Percentiles rank a stretch among this genome's conserved stretches.
Conservation (phyloP, 768 basidiomycete genomes). For the Russula sp. region DNA sequence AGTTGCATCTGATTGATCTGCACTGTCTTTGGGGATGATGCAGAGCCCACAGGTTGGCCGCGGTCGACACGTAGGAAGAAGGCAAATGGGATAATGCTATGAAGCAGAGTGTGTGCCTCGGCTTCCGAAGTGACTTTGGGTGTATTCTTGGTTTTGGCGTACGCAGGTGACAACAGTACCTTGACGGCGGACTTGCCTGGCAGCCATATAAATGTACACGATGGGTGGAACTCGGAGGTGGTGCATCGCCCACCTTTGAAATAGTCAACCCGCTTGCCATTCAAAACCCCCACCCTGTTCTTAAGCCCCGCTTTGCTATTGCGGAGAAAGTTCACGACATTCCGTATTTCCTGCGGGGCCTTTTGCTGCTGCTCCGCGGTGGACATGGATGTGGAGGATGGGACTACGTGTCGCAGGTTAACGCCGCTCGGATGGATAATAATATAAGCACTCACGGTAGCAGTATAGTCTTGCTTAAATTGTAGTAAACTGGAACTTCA, state of each 20-base stretch:
- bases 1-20: constrained; percentile 75
- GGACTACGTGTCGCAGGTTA: constrained; percentile 1
- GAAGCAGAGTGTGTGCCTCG: constrained; percentile 65
- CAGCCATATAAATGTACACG: constrained; percentile 10
- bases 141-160: constrained; percentile 76
- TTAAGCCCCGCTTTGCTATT: constrained; percentile 85
- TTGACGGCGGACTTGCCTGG: constrained; percentile 91
- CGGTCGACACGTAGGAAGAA: constrained; percentile 93
- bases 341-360: constrained; percentile 74
- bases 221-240: constrained; percentile 1
- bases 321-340: constrained; percentile 82
- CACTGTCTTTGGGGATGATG: constrained; percentile 73
- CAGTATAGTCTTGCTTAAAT: neutral
- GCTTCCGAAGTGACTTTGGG: constrained; percentile 68
- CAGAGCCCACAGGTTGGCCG: constrained; percentile 53
- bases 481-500: neutral
- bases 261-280: constrained; percentile 94
- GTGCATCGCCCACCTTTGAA: constrained; percentile 76
- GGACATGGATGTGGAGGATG: constrained; percentile 29
- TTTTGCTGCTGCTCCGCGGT: constrained; percentile 66
- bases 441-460: constrained; percentile 9
- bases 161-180: constrained; percentile 88
- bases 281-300: constrained; percentile 81
- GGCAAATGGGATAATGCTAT: constrained; percentile 68
- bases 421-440: neutral